phyloP scores from a whole-genome alignment of 345 rosid species.

The Syzygium jambos region DNA sequence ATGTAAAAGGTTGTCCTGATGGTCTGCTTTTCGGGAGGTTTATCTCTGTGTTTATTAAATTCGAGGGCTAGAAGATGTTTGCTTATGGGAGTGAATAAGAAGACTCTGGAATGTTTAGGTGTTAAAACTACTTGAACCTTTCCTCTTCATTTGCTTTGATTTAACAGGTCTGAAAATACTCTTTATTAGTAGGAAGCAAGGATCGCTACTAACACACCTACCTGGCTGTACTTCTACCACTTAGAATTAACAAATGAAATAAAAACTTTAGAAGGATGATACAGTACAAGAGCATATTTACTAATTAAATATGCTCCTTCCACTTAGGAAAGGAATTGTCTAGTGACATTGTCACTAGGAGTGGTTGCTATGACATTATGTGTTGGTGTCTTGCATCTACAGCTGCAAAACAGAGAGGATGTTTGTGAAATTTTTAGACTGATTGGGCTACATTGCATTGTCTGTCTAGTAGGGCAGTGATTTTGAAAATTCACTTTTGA shows the following conservation, averaged over 20 bases:
- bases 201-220: background rate
- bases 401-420: background rate
- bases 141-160: background rate
- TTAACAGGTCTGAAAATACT: background rate
- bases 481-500: background rate
- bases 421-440: background rate
- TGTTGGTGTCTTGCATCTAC: background rate
- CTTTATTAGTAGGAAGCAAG: background rate
- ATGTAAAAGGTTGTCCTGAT: background rate
- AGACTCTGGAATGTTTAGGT: background rate
- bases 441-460: background rate
- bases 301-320: background rate
- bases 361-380: background rate
- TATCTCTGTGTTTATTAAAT: background rate
- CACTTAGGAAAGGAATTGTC: background rate
- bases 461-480: background rate
- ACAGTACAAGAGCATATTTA: background rate
- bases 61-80: background rate
- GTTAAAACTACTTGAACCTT: background rate
- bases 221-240: background rate
- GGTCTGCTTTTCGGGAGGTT: background rate
- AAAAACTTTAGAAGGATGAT: background rate
- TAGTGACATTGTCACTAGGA: background rate
- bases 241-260: background rate
- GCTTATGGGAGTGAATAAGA: background rate